Base-by-base conservation (phyloP, 2,329 filamentous ascomycete species). In the Colletotrichum aenigma region DNA sequence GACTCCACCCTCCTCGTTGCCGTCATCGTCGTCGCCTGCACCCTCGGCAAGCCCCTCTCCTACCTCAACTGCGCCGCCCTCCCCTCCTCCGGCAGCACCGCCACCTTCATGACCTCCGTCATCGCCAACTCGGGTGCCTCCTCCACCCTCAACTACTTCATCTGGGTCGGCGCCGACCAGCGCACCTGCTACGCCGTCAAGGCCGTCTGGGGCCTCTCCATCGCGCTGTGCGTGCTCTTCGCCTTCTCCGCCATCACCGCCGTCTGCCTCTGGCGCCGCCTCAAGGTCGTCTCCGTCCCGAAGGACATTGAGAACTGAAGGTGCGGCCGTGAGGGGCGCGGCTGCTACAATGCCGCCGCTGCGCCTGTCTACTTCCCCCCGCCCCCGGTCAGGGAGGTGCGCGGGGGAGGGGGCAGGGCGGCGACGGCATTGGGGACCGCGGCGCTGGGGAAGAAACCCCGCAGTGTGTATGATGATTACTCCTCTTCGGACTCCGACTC, bases 161-260 rank as follows among this genome's bases (percentile, higher is more conserved):
- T 86, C 60, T 90, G 90, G 84, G 87, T 89, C 26, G 87, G 88
- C 70, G 86, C 87, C 6, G 88, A 88, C 79, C 88, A 88, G 83
- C 84, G 90, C 21, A 94, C 94, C 71, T 98, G 96, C 87, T 92
- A 93, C 81, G 93, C 97, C 87, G 92, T 96, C 83, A 97, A 98
- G 89, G 91, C 94, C 18, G 91, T 97, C 78, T 98, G 96, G 96
- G 96, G 95, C 1, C 85, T 98, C 76, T 91, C 92, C 83, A 96
- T 98, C 84, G 93, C 93, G 6, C 89, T 97, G 66, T 95, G 93
- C 83, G 90, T 94, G 58, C 86, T 95, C 43, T 95, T 94, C 80
- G 89, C 91, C 76, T 89, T 94, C 75, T 93, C 92, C 3, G 86
- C 88, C 61, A 84, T 93, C 66, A 88, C 90, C 61, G 89, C 88